phyloP scores from a whole-genome alignment of 441 rosid species.

The Populus hybrid region DNA sequence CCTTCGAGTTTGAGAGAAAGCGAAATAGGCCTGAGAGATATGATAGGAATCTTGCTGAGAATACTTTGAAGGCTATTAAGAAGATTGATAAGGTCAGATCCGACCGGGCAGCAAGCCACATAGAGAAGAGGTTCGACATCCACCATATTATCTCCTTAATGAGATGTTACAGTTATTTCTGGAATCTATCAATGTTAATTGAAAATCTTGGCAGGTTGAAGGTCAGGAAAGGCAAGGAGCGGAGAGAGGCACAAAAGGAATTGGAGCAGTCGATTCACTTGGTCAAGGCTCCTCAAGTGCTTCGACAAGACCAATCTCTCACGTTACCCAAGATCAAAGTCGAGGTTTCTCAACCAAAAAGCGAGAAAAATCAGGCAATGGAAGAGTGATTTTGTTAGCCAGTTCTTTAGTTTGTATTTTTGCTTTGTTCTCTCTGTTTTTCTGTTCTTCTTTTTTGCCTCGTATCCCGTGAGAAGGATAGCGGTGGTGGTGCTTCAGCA shows the following conservation, averaged over 20 bases:
- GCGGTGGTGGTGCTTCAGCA: background rate
- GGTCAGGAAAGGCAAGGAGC: slow-evolving; percentile 39
- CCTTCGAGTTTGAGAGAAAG: slow-evolving; percentile 93
- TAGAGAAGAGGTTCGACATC: slow-evolving; percentile 43
- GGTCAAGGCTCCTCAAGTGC: slow-evolving; percentile 49
- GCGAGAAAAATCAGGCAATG: slow-evolving; percentile 55
- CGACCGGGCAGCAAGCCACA: slow-evolving; percentile 47
- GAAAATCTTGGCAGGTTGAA: slow-evolving; percentile 43
- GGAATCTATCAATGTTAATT: too few relatives aligned
- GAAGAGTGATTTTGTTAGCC: slow-evolving; percentile 49
- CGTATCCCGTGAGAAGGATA: background rate
- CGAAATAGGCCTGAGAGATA: slow-evolving; percentile 94
- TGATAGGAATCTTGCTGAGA: slow-evolving; percentile 68
- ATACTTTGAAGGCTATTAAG: slow-evolving; percentile 70
- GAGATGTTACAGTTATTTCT: background rate
- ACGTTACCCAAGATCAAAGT: slow-evolving; percentile 52
- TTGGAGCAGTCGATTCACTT: slow-evolving; percentile 48
- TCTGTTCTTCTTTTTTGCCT: background rate
- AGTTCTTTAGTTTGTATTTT: background rate
- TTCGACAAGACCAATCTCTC: slow-evolving; percentile 22
- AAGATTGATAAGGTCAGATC: slow-evolving; percentile 72
- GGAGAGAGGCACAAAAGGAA: slow-evolving; percentile 33
- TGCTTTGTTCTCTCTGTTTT: background rate
- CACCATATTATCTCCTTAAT: background rate
- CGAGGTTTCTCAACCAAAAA: slow-evolving; percentile 33